Conservation (phyloP, 495 filamentous ascomycete species). For the Xylaria acuta region DNA sequence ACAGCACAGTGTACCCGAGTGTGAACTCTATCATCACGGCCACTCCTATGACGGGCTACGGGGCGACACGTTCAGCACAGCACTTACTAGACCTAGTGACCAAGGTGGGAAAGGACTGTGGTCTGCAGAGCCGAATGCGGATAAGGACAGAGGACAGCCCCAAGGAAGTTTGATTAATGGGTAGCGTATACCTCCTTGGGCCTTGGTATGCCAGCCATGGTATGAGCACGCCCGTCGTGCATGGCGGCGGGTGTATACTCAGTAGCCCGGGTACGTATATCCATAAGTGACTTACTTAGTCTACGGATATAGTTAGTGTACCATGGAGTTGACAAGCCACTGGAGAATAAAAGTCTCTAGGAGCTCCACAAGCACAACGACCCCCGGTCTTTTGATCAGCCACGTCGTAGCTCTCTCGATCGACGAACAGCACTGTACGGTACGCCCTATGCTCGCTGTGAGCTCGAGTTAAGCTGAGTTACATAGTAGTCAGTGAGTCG, state of each 20-base stretch:
- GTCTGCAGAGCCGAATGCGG: constrained; percentile 14
- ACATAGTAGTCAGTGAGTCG: neutral
- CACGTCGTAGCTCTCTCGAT: constrained; percentile 16
- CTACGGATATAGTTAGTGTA: neutral
- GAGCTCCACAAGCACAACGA: constrained; percentile 15
- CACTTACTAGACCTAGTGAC: neutral
- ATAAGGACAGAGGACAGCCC: constrained; percentile 8
- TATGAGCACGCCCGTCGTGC: constrained; percentile 19
- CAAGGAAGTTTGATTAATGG: constrained; percentile 5
- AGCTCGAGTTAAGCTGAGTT: neutral
- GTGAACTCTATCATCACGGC: neutral
- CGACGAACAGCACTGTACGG: constrained; percentile 18
- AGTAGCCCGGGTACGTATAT: constrained; percentile 5
- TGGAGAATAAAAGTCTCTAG: neutral
- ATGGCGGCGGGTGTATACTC: neutral
- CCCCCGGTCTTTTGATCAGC: constrained; percentile 21
- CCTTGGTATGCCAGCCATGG: constrained; percentile 10
- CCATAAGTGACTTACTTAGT: neutral
- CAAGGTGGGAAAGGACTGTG: constrained; percentile 19
- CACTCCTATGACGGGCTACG: neutral
- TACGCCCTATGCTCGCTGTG: neutral
- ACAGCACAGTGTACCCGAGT: constrained; percentile 6
- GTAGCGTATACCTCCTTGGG: constrained; percentile 12
- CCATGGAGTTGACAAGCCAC: neutral
- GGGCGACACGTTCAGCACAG: constrained; percentile 17